Evolutionary conservation across 306 rosid genomes (phyloP), one percentile per base, ranked within the genome.

Genomic region (Quercus alba): DNA sequence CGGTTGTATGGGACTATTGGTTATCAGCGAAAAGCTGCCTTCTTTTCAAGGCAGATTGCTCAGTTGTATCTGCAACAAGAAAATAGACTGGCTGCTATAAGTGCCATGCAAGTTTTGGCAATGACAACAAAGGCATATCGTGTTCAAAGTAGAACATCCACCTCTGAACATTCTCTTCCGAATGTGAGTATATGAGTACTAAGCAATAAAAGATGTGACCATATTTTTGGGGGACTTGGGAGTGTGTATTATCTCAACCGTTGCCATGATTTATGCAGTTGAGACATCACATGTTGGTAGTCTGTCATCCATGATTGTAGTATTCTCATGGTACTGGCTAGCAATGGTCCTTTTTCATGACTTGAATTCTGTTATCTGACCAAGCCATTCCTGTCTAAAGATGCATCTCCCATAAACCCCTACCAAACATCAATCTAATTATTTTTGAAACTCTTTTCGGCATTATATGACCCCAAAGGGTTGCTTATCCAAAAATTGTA

Each of bases 61-160:
- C 97, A 93, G 84, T 86, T 95, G 82, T 95, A 95, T 89, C 79
- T 93, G 88, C 99, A 93, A 82, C 97, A 95, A 76, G 98, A 95
- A 77, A 91, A 93, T 85, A 89, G 92, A 75, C 77, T 91, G 81
- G 97, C 99, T 79, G 99, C 99, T 81, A 94, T 95, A 66, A 95
- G 99, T 78, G 99, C 99, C 72, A 83, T 95, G 98, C 99, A 95
- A 88, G 98, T 95, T 88, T 88, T 95, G 86, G 96, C 97, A 26
- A 87, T 95, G 96, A 95, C 99, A 64, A 90, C 99, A 6, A 93
- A 88, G 90, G 98, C 99, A 33, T 95, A 95, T 83, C 97, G 91
- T 81, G 98, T 93, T 85, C 97, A 95, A 87, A 93, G 97, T 84
- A 89, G 87, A 93, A 89, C 98, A 64, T 90, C 97, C 62, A 72